These are phyloP conservation scores for Beauveria medogensis DNA, from an alignment of 2,329 filamentous ascomycete species.

Conservation along the genomic window DNA sequence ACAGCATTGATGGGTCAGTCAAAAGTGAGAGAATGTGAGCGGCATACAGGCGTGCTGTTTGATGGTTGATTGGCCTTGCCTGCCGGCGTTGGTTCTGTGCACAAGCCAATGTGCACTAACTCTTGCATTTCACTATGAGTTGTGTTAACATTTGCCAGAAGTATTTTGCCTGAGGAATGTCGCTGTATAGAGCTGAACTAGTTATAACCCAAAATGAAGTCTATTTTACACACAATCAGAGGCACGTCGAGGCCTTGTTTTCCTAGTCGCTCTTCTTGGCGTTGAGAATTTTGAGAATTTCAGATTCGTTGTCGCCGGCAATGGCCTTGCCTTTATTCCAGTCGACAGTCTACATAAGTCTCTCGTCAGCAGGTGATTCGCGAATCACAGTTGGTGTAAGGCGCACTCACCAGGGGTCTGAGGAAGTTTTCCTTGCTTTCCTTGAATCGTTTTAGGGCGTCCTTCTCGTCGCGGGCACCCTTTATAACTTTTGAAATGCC, in stretches of 20 bases:
- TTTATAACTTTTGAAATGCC: slow-evolving; percentile 57
- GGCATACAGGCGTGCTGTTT: neutral
- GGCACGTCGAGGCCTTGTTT: neutral
- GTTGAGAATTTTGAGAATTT: slow-evolving; percentile 76
- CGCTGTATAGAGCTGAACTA: slow-evolving; percentile 1
- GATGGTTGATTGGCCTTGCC: neutral
- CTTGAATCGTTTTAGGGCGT: slow-evolving; percentile 74
- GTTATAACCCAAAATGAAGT: neutral
- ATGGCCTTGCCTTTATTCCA: slow-evolving; percentile 86
- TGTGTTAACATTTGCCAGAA: neutral
- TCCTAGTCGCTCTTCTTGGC: slow-evolving; percentile 33
- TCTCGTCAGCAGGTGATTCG: slow-evolving; percentile 1
- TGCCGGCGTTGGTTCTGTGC: neutral
- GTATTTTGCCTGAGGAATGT: neutral
- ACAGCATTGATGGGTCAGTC: slow-evolving; percentile 14
- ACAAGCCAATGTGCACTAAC: neutral
- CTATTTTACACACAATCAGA: slow-evolving; percentile 14
- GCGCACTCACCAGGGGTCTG: slow-evolving; percentile 61
- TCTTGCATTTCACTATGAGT: neutral
- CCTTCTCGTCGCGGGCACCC: slow-evolving; percentile 64
- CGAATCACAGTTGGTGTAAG: neutral
- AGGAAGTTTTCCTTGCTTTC: slow-evolving; percentile 61
- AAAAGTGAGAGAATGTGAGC: slow-evolving; percentile 1
- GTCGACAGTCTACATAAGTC: slow-evolving; percentile 56
- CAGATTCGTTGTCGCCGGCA: slow-evolving; percentile 73